Evolutionary conservation across 345 rosid species (phyloP).

Genomic region (Abelmoschus esculentus): DNA sequence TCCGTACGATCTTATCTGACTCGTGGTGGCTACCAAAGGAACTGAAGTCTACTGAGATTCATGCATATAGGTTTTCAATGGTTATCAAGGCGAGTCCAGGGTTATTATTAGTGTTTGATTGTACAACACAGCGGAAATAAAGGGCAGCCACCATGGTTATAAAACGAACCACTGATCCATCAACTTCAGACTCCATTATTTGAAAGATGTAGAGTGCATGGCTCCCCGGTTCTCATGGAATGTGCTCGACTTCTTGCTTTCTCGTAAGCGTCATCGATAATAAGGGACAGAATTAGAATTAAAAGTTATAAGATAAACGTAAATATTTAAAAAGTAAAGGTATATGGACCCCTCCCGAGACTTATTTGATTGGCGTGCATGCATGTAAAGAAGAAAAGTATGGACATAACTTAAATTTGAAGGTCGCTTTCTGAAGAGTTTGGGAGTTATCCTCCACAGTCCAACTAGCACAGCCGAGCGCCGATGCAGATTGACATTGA

Average conservation of each 20-base stretch:
- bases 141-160: neutral
- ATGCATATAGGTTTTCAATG: neutral
- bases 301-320: no score
- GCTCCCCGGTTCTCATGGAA: neutral
- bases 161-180: neutral
- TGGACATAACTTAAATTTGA: neutral
- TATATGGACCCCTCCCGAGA: no score
- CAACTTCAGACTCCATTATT: constrained; percentile 6
- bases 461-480: constrained; percentile 22
- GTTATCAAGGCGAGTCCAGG: neutral
- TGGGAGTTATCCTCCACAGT: neutral
- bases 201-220: neutral
- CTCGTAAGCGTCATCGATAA: neutral
- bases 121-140: neutral
- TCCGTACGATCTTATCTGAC: neutral
- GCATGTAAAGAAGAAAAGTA: neutral
- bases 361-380: neutral
- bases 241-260: neutral
- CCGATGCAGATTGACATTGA: constrained; percentile 7
- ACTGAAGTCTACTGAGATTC: neutral
- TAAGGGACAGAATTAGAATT: no score
- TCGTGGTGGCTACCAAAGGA: no score
- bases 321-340: no score
- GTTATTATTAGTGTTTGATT: neutral
- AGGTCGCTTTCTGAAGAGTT: constrained; percentile 16